phyloP scores from a whole-genome alignment of 2,329 filamentous ascomycete genomes.

The Teratosphaeria pseudoeucalypti region DNA sequence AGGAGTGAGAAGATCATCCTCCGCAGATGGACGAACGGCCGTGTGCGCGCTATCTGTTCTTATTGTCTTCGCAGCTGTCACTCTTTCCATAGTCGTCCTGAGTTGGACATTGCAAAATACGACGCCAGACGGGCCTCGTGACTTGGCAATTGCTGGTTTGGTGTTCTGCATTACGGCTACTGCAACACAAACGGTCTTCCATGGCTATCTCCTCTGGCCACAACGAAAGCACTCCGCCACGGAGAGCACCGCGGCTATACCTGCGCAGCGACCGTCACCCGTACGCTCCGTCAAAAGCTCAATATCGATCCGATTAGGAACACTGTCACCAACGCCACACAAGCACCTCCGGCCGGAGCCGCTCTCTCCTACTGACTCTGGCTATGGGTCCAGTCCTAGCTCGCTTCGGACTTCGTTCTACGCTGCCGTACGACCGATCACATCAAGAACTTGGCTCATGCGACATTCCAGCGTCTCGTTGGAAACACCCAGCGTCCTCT shows the following conservation, averaged over 20 bases:
- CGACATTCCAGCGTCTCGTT: conserved; percentile 43
- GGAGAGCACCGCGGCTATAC: neutral
- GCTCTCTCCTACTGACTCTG: conserved; percentile 13
- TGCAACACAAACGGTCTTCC: conserved; percentile 15
- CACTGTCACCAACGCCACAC: conserved; percentile 14
- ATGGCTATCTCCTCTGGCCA: conserved; percentile 15
- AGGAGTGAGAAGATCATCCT: neutral
- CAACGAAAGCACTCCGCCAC: conserved; percentile 2
- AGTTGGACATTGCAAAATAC: conserved; percentile 6
- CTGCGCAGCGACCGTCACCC: conserved; percentile 5
- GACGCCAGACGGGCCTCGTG: neutral
- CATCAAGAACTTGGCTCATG: conserved; percentile 48
- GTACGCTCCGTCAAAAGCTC: conserved; percentile 7
- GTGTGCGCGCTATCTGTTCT: conserved; percentile 6
- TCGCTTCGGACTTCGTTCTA: conserved; percentile 15
- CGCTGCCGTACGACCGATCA: conserved; percentile 40
- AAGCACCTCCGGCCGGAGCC: conserved; percentile 11
- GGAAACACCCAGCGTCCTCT: conserved; percentile 21
- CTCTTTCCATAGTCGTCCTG: conserved; percentile 12
- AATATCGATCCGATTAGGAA: conserved; percentile 14
- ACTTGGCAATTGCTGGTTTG: conserved; percentile 15
- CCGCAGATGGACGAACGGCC: neutral
- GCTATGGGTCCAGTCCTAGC: conserved; percentile 9
- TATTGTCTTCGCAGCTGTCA: conserved; percentile 8
- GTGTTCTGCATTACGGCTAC: conserved; percentile 17